Base-by-base conservation (phyloP, 495 filamentous ascomycete genomes). In the Xylaria castorea region DNA sequence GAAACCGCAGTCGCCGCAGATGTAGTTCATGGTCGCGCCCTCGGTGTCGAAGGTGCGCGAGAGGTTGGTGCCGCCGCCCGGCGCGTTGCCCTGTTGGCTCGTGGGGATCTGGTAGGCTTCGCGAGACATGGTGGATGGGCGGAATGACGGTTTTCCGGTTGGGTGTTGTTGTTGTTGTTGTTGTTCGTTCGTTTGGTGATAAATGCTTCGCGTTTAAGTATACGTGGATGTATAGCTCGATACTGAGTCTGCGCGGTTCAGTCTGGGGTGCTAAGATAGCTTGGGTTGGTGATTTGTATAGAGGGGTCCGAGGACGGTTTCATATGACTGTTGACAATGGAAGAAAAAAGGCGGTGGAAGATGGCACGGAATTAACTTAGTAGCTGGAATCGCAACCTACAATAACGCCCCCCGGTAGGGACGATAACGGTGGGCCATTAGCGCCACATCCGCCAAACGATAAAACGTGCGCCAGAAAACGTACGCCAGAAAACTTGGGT, bases 1-100 rank as follows among this genome's bases (percentile, higher is more conserved):
- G 67, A 88, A 83, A 70, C 93, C 92, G 87, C 96, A 99, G 84
- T 98, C 94, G 80, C 94, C 96, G 85, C 96, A 99, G 64, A 92
- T 87, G 85, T 99, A 99, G 75, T 89, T 87, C 78, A 97, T 95
- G 27, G 81, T 79, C 78, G 80, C 77, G 72, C 76, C 79, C 63
- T 79, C 76, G 68, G 32, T 55, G 51, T 77, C 81, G 75, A 81
- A 81, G 68, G 78, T 71, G 75, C 75, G 70, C 78, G 68, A 77
- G 0, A 74, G 74, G 61, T 77, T 74, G 65, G 71, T 55, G 57
- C 75, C 70, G 48, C 72, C 70, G 74, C 82, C 78, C 44, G 80
- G 75, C 66, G 76, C 76, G 63, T 75, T 75, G 44, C 51, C 36
- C 25, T 64, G 22, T 7, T 71, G 72, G 58, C 66, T 67, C 16